These are phyloP conservation scores for Botrytis sinoallii DNA, from an alignment of 2,329 filamentous ascomycete genomes.

Conservation along the genomic window DNA sequence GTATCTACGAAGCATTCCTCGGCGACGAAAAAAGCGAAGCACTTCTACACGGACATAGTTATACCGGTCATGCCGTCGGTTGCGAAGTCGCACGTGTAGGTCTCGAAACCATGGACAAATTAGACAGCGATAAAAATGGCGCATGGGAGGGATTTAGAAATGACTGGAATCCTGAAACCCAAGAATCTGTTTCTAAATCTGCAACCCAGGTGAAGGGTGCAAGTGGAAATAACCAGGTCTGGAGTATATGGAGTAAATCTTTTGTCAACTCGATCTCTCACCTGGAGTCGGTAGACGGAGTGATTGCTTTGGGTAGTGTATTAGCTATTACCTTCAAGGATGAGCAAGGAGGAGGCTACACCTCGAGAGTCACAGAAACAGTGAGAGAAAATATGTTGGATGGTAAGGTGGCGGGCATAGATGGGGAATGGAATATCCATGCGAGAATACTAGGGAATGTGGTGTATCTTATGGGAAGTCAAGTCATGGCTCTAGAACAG, in stretches of 20 bases:
- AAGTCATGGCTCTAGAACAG: conserved; percentile 40
- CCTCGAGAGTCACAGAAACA: conserved; percentile 41
- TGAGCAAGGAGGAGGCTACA: conserved; percentile 39
- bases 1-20: conserved; percentile 69
- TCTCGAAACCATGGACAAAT: conserved; percentile 54
- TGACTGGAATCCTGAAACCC: conserved; percentile 43
- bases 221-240: conserved; percentile 40
- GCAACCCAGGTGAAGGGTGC: neutral
- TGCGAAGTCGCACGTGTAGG: conserved; percentile 74
- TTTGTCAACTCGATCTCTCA: conserved; percentile 60
- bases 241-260: conserved; percentile 68
- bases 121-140: conserved; percentile 53
- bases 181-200: neutral
- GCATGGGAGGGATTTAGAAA: conserved; percentile 55
- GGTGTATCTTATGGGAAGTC: conserved; percentile 56
- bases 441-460: conserved; percentile 56
- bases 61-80: conserved; percentile 79
- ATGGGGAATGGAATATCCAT: conserved; percentile 46
- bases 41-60: conserved; percentile 79
- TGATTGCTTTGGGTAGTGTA: conserved; percentile 73
- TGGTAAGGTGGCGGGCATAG: neutral
- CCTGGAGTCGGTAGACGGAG: conserved; percentile 54
- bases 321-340: conserved; percentile 59
- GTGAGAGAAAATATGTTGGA: conserved; percentile 39
- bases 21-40: conserved; percentile 74